These are phyloP conservation scores for Paramecium tetraurelia DNA, from an alignment of 73 alveolate genomes.

Conservation along the genomic window DNA sequence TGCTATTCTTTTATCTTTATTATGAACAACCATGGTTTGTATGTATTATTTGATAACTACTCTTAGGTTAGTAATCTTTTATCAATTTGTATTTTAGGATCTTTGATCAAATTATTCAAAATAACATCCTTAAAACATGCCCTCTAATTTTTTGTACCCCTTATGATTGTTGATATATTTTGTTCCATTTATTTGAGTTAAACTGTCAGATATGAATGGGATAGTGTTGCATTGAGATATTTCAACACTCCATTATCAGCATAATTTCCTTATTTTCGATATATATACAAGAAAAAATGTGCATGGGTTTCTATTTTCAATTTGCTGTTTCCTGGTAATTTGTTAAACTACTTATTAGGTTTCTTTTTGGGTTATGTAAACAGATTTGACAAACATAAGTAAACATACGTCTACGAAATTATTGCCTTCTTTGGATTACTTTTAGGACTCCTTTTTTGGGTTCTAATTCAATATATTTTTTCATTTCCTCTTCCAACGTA, in stretches of 20 bases:
- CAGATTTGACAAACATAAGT: neutral
- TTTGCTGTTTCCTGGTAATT: conserved; percentile 16
- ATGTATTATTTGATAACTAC: neutral
- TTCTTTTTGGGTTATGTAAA: conserved; percentile 40
- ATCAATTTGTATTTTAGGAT: conserved; percentile 13
- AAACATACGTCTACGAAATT: conserved; percentile 18
- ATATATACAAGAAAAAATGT: conserved; percentile 26
- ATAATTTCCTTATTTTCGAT: neutral
- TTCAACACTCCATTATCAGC: conserved; percentile 35
- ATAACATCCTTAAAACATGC: conserved; percentile 16
- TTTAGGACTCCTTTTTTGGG: conserved; percentile 14
- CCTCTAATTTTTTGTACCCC: neutral
- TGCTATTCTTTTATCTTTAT: neutral
- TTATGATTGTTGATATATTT: conserved; percentile 15
- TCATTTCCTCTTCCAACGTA: conserved; percentile 47
- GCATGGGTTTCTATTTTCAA: conserved; percentile 42
- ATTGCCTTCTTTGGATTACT: neutral
- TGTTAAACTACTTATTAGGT: neutral
- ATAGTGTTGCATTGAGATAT: conserved; percentile 5
- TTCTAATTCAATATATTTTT: neutral
- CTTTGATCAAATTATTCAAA: conserved; percentile 1
- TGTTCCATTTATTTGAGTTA: conserved; percentile 5
- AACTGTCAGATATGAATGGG: conserved; percentile 54
- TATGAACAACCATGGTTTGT: conserved; percentile 22
- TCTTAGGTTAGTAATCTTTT: neutral